Conservation (phyloP, 1,139 yeast species). For the Saccharomyces hybrid region DNA sequence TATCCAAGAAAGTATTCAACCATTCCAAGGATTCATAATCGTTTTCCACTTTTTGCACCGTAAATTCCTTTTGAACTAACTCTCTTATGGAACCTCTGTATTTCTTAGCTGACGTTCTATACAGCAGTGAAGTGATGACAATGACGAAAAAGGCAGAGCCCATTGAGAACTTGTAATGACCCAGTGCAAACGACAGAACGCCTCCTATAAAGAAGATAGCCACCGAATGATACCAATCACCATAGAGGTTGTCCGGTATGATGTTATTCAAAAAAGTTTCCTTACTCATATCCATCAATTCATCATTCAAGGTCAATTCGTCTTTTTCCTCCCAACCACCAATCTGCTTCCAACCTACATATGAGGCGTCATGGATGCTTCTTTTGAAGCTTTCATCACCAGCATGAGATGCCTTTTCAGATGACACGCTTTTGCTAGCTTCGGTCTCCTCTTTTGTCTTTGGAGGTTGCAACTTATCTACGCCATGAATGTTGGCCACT, state of each 20-base stretch:
- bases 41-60: slow-evolving; percentile 68
- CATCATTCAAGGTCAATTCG: slow-evolving; percentile 57
- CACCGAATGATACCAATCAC: slow-evolving; percentile 94
- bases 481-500: neutral
- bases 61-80: slow-evolving; percentile 73
- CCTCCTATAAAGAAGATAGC: slow-evolving; percentile 61
- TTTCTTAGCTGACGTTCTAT: slow-evolving; percentile 74
- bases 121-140: slow-evolving; percentile 52
- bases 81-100: slow-evolving; percentile 68
- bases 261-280: slow-evolving; percentile 65
- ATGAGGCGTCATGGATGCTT: slow-evolving; percentile 52
- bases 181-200: slow-evolving; percentile 66
- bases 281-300: slow-evolving; percentile 54
- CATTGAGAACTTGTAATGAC: slow-evolving; percentile 65
- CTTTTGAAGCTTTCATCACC: slow-evolving; percentile 32
- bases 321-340: slow-evolving; percentile 76
- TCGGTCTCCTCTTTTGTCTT: neutral
- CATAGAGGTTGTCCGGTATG: slow-evolving; percentile 67
- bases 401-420: slow-evolving; percentile 24
- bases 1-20: slow-evolving; percentile 77
- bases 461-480: neutral
- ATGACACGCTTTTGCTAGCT: neutral
- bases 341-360: slow-evolving; percentile 91
- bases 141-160: slow-evolving; percentile 74
- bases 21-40: slow-evolving; percentile 92